phyloP scores from a whole-genome alignment of 2,329 filamentous ascomycete genomes.

The Epichloe glyceriae region DNA sequence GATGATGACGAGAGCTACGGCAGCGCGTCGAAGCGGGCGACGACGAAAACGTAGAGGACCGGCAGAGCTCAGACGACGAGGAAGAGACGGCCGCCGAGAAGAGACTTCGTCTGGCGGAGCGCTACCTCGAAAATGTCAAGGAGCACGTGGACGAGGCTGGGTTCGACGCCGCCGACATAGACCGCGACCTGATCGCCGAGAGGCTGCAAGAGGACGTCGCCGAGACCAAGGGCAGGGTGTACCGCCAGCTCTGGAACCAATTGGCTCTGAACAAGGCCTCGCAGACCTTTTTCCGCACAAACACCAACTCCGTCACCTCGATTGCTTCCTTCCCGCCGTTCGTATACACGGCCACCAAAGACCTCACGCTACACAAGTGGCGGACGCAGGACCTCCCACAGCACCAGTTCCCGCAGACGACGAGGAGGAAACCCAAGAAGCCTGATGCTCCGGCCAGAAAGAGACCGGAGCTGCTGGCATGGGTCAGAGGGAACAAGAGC shows the following conservation, averaged over 20 bases:
- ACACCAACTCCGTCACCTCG: conserved; percentile 65
- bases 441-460: conserved; percentile 43
- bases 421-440: conserved; percentile 45
- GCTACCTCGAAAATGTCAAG: conserved; percentile 82
- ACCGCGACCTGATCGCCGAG: conserved; percentile 83
- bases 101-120: conserved; percentile 74
- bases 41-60: conserved; percentile 29
- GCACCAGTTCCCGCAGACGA: conserved; percentile 46
- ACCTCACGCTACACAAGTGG: conserved; percentile 80
- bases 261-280: conserved; percentile 56
- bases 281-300: conserved; percentile 63
- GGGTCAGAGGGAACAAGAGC: conserved; percentile 47
- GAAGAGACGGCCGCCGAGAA: conserved; percentile 84
- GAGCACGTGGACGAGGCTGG: conserved; percentile 68
- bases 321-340: conserved; percentile 69
- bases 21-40: conserved; percentile 26
- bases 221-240: conserved; percentile 81
- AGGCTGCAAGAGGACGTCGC: conserved; percentile 83
- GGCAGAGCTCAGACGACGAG: conserved; percentile 52
- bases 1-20: conserved; percentile 44
- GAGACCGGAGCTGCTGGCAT: conserved; percentile 50
- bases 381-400: conserved; percentile 55
- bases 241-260: conserved; percentile 63
- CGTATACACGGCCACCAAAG: conserved; percentile 80
- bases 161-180: conserved; percentile 89